phyloP scores from a whole-genome alignment of 2,329 filamentous ascomycete genomes.

The Monascus ruber region DNA sequence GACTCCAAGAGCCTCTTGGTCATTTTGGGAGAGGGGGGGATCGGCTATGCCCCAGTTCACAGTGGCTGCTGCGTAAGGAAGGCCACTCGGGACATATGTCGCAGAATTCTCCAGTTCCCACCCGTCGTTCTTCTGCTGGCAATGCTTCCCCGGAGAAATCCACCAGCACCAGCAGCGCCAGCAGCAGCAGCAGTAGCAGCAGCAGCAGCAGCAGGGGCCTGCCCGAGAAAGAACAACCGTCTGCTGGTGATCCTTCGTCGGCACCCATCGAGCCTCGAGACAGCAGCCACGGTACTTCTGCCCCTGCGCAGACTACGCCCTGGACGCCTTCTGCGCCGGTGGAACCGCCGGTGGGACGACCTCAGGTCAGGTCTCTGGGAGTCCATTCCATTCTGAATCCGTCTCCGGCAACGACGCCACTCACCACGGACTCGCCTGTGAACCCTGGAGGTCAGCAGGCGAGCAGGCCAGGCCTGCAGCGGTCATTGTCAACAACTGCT shows the following conservation, averaged over 20 bases:
- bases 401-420: constrained; percentile 7
- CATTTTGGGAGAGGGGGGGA: constrained; percentile 27
- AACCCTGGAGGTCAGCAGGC: too few relatives aligned
- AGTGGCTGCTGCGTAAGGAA: constrained; percentile 13
- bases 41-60: constrained; percentile 26
- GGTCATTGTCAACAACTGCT: constrained; percentile 18
- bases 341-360: constrained; percentile 21
- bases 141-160: too few relatives aligned
- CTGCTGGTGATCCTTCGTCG: too few relatives aligned
- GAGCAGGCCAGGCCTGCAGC: constrained; percentile 2
- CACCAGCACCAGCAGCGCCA: too few relatives aligned
- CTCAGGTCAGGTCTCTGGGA: constrained; percentile 24
- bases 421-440: constrained; percentile 1
- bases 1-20: constrained; percentile 19
- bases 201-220: too few relatives aligned
- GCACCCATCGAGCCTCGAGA: background rate
- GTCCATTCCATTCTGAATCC: constrained; percentile 33
- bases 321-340: constrained; percentile 26
- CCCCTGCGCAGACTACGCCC: constrained; percentile 20
- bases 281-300: constrained; percentile 6
- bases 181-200: too few relatives aligned
- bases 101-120: constrained; percentile 20
- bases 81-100: constrained; percentile 29
- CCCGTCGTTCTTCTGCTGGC: constrained; percentile 2
- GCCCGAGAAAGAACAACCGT: too few relatives aligned